Conservation (phyloP, 169 alveolate species). For the Besnoitia besnoiti region DNA sequence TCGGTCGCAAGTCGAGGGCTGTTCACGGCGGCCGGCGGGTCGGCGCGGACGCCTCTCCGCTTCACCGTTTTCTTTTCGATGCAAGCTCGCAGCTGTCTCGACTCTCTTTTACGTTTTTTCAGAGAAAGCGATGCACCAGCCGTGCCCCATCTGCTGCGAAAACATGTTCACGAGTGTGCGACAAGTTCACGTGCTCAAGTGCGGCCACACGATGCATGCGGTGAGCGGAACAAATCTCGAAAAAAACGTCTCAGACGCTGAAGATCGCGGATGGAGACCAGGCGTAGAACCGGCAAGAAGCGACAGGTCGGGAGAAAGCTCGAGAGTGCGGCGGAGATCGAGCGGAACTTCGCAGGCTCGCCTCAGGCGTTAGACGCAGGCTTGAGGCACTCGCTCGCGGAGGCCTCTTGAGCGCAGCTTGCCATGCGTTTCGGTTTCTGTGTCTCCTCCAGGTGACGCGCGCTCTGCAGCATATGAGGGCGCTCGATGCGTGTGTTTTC, state of each 20-base stretch:
- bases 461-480: background rate
- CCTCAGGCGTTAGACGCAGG: no score
- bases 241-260: no score
- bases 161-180: slow-evolving; percentile 70
- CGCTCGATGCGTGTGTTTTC: background rate
- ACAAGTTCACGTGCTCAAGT: slow-evolving; percentile 70
- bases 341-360: no score
- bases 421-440: no score
- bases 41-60: background rate
- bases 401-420: no score
- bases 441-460: background rate
- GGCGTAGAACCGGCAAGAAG: background rate
- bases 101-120: background rate
- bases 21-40: background rate
- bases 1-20: background rate
- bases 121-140: slow-evolving; percentile 71
- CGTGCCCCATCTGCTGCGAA: slow-evolving; percentile 76
- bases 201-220: slow-evolving; percentile 76
- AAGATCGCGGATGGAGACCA: no score
- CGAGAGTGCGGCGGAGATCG: no score
- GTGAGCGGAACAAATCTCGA: no score
- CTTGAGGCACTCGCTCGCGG: no score
- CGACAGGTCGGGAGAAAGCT: background rate
- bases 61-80: background rate
- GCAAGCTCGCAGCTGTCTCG: background rate